Base-by-base conservation (phyloP, 164 flowering plant species). In the Cinnamomum chago region DNA sequence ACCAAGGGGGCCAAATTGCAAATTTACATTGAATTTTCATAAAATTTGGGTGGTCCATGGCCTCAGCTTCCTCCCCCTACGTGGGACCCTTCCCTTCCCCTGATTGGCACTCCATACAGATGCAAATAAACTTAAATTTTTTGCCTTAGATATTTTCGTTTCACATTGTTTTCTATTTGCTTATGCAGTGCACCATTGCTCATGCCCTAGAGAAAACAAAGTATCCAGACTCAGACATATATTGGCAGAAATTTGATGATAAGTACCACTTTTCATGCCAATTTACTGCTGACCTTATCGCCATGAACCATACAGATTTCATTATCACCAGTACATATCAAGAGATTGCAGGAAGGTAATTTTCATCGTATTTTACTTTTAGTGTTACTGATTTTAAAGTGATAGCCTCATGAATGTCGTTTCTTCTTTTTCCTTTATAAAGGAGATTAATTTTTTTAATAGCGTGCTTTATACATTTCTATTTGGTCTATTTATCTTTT, bases 101-200 rank as follows among this genome's bases (percentile, higher is more conserved):
- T 35, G 47, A 35, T 6, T n/a, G 52, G 18, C 55, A 18, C 22
- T 6, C 14, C 23, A 17, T 47, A 40, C 12, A 3, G 67, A 65
- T 67, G 68, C 23, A 20, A 62, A 20, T 62, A 22, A 20, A 22
- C 67, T n/a, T 2, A 22, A 9, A 23, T 50, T 72, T 58, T 17
- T 50, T 28, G 2, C 52, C 55, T 25, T 28, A 55, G 28, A 18
- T 47, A 52, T 6, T 40, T 50, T 18, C 30, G 2, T 64, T 23
- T 9, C 64, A 60, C 64, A 22, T 64, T 64, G 22, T 15, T 18
- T 4, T 69, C 40, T 70, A 58, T 15, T 71, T 14, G 58, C 33
- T 58, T 79, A 27, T 82, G 40, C 89, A 95, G 98, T 93, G 99
- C 76, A 92, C 98, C 67, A 95, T 95, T 69, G 99, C 99, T 47